Percentiles rank a stretch among this genome's conserved stretches.
Conservation (phyloP, 306 rosid genomes). For the Lotus japonicus region DNA sequence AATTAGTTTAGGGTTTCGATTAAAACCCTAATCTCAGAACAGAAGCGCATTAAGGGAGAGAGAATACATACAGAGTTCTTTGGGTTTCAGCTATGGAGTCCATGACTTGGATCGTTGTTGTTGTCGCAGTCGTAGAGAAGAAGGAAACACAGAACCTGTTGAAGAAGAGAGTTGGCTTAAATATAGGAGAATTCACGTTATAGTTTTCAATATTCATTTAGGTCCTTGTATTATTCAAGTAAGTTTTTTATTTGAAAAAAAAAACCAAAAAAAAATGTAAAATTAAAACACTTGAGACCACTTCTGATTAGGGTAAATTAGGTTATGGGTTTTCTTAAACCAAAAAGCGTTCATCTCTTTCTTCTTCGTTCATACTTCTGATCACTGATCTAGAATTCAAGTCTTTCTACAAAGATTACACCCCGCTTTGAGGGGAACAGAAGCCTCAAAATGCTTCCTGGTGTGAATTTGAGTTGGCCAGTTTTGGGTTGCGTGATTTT, state of each 20-base stretch:
- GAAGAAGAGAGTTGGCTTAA: too few species aligned
- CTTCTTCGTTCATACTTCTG: too few species aligned
- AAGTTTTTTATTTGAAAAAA: too few species aligned
- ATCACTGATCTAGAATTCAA: conserved; percentile 41
- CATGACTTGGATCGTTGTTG: conserved; percentile 8
- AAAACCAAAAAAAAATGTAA: too few species aligned
- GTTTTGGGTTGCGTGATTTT: conserved; percentile 55
- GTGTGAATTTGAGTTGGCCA: conserved; percentile 64
- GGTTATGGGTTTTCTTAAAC: too few species aligned
- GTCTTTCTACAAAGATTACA: conserved; percentile 53
- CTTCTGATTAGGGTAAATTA: too few species aligned
- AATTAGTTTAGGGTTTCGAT: not conserved
- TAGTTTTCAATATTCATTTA: too few species aligned
- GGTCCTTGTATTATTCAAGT: too few species aligned
- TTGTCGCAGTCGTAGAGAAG: not conserved
- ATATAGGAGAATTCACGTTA: too few species aligned
- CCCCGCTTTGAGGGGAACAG: conserved; percentile 91
- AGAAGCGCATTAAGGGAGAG: not conserved
- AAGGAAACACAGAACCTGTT: not conserved
- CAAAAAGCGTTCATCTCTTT: too few species aligned
- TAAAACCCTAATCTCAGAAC: not conserved
- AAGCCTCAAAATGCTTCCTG: conserved; percentile 50
- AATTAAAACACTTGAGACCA: too few species aligned
- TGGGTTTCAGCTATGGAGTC: conserved; percentile 36
- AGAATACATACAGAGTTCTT: conserved; percentile 53